Conservation (phyloP, 139 green algal genomes). For the Tetraselmis chui region DNA sequence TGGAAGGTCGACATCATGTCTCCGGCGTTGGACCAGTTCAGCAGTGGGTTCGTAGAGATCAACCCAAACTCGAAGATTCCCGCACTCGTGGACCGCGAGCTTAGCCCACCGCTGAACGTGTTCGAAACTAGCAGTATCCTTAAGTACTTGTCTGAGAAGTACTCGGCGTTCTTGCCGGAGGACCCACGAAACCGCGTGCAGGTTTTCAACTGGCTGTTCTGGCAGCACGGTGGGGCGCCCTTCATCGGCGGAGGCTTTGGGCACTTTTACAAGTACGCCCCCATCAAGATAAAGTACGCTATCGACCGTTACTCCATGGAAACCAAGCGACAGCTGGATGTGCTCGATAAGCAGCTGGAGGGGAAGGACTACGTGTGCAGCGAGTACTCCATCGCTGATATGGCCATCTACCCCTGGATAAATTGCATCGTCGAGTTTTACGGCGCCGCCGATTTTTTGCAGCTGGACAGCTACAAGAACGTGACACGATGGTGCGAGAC, state of each 20-base stretch:
- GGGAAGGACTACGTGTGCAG: slow-evolving; percentile 20
- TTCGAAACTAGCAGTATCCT: slow-evolving; percentile 42
- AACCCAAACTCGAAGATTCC: slow-evolving; percentile 54
- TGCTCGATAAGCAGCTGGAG: slow-evolving; percentile 33
- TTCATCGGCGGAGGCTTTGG: slow-evolving; percentile 20
- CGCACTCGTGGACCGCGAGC: slow-evolving; percentile 25
- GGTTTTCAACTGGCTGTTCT: slow-evolving; percentile 43
- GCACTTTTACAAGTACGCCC: slow-evolving; percentile 30
- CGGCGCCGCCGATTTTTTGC: slow-evolving; percentile 5
- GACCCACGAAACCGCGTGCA: slow-evolving; percentile 20
- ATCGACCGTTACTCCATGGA: slow-evolving; percentile 29
- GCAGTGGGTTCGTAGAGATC: slow-evolving; percentile 28
- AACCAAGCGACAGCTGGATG: slow-evolving; percentile 21
- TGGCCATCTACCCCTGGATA: slow-evolving; percentile 25
- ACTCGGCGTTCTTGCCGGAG: slow-evolving; percentile 30
- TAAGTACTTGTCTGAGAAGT: slow-evolving; percentile 41
- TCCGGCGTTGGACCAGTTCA: slow-evolving; percentile 37
- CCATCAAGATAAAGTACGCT: slow-evolving; percentile 18
- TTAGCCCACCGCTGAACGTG: slow-evolving; percentile 15
- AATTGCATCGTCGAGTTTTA: slow-evolving; percentile 7
- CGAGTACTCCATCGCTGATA: slow-evolving; percentile 27
- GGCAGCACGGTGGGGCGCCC: slow-evolving; percentile 17
- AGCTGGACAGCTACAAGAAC: slow-evolving; percentile 6
- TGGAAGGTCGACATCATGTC: slow-evolving; percentile 35
- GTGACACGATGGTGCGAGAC: slow-evolving; percentile 1